Base-by-base conservation (phyloP, 139 green algal species). In the Chlamydomonas sphaeroides region DNA sequence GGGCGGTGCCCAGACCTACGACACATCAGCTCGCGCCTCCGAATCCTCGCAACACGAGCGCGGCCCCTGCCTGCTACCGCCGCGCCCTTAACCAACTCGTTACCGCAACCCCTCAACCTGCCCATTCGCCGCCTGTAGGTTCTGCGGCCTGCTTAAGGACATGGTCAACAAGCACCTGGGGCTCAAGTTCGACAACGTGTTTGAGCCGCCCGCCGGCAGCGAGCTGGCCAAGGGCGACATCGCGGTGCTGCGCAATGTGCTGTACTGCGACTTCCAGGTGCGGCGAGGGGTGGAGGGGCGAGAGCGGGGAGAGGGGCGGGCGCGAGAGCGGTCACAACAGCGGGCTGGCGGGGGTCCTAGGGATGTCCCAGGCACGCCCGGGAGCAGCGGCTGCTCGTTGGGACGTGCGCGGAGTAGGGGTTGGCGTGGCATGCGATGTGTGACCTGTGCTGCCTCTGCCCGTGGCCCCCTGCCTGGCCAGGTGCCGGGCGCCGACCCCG, bases 161-260 rank as follows among this genome's bases (percentile, higher is more conserved):
- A 65, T 80, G 65, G 80, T 91, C 17, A 79, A 89, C 66, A 85
- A 73, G 61, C 70, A 87, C 65, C 57, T 92, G 48, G 85, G 84
- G 2, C 51, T 89, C 84, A 89, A 88, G 78, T 90, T 92, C 51
- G 83, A 89, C 28, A 82, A 87, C 26, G 87, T 90, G 48, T 91
- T 92, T 69, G 77, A 69, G 77, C 85, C 85, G 33, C 79, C 85
- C 2, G 56, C 77, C 7, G 74, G 85, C 73, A 80, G 62, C 30
- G 56, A 53, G 5, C 70, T 86, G 35, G 68, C 45, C 32, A 53
- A 56, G 56, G 86, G 86, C 51, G 86, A 90, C 63, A 38, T 76
- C 32, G 81, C 53, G 25, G 81, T 86, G 41, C 86, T 90, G 81
- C 86, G 86, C 68, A 83, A 83, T 63, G 57, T 90, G 68, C 69